These are phyloP conservation scores for Fusarium camptoceras DNA, from an alignment of 2,329 filamentous ascomycete genomes.

Conservation along the genomic window DNA sequence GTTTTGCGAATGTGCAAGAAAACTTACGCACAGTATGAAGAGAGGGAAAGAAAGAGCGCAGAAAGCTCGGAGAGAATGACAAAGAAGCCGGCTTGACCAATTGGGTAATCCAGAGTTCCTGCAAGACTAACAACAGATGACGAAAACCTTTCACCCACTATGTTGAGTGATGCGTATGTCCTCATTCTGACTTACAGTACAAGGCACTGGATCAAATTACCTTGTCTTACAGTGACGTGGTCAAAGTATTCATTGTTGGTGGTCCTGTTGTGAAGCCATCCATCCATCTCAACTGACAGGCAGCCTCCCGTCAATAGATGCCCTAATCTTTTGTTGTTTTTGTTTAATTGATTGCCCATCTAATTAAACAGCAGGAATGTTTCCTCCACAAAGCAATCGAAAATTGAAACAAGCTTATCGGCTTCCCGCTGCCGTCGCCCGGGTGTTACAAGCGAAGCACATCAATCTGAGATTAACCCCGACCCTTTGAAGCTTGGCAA, in stretches of 20 bases:
- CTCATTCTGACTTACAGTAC: conserved; percentile 16
- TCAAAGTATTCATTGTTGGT: not conserved
- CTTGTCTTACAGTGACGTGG: conserved; percentile 28
- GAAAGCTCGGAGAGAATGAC: not conserved
- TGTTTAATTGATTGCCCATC: conserved; percentile 1
- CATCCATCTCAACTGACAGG: conserved; percentile 15
- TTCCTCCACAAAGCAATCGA: conserved; percentile 17
- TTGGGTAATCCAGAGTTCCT: conserved; percentile 16
- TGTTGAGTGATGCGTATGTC: conserved; percentile 6
- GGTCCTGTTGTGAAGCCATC: conserved; percentile 27
- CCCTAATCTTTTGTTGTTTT: conserved; percentile 1
- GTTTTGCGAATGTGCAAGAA: conserved; percentile 7
- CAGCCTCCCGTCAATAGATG: conserved; percentile 34
- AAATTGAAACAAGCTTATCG: conserved; percentile 40
- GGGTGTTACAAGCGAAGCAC: not conserved
- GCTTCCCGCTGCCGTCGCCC: conserved; percentile 31
- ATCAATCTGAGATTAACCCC: conserved; percentile 17
- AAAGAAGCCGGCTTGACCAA: conserved; percentile 18
- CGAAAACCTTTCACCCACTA: conserved; percentile 15
- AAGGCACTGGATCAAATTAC: conserved; percentile 3
- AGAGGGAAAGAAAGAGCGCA: not conserved
- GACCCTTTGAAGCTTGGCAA: conserved; percentile 27
- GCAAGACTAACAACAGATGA: conserved; percentile 26
- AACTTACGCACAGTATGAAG: conserved; percentile 38
- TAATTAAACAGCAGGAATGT: conserved; percentile 7